phyloP scores from a whole-genome alignment of 2,329 filamentous ascomycete genomes.

The Gaeumannomyces sp. region DNA sequence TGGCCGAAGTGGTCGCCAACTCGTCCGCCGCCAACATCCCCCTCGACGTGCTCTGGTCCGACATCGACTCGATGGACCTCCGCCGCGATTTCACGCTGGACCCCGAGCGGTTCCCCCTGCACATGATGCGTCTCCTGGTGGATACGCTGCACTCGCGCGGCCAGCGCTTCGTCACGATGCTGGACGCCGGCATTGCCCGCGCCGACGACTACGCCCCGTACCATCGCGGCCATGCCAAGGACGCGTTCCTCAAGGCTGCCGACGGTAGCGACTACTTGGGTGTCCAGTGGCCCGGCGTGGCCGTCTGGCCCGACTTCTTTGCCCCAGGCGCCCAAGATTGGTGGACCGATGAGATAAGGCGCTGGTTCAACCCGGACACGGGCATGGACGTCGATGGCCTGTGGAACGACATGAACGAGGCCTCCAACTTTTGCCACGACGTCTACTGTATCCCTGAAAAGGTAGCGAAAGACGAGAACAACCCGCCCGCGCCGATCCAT shows the following conservation, averaged over 20 bases:
- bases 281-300: conserved; percentile 68
- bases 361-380: conserved; percentile 42
- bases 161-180: conserved; percentile 68
- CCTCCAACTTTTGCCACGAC: conserved; percentile 39
- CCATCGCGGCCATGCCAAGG: conserved; percentile 53
- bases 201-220: conserved; percentile 56
- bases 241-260: conserved; percentile 46
- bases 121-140: conserved; percentile 58
- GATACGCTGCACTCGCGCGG: conserved; percentile 54
- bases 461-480: conserved; percentile 34
- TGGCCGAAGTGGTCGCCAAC: conserved; percentile 61
- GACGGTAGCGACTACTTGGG: conserved; percentile 54
- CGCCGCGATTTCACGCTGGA: conserved; percentile 55
- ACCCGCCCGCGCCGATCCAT: conserved; percentile 57
- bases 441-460: conserved; percentile 49
- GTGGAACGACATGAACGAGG: conserved; percentile 55
- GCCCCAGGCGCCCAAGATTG: conserved; percentile 34
- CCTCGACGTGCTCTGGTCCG: conserved; percentile 68
- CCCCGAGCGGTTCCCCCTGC: conserved; percentile 52
- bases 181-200: conserved; percentile 56
- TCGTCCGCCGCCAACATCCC: conserved; percentile 61
- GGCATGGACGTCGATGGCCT: conserved; percentile 45
- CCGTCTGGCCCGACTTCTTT: conserved; percentile 61
- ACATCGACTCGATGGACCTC: conserved; percentile 64
- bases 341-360: conserved; percentile 53